Base-by-base conservation (phyloP, 2,329 filamentous ascomycete species). In the Rutstroemia sydowiana region DNA sequence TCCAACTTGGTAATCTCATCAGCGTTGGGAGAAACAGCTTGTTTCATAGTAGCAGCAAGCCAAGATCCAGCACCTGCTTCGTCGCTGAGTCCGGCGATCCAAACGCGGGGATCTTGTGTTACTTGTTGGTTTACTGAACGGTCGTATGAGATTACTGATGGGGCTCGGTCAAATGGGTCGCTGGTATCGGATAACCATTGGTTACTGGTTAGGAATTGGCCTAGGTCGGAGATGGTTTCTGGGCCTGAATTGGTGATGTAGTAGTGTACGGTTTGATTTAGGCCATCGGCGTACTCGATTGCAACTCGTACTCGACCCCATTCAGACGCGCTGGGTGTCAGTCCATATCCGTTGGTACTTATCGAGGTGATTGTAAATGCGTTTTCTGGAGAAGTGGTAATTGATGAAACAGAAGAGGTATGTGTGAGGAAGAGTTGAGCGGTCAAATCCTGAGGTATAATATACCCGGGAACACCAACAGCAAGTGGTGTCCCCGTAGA, bases 41-140 rank as follows among this genome's bases (percentile, higher is more conserved):
- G 75, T 64, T 83, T 82, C 66, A 78, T 72, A 2, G 72, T 66
- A 0, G 76, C 74, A 0, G 78, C 76, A 0, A 81, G 70, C 55
- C 74, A 81, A 0, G 77, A 73, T 1, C 78, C 78, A 0, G 75
- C 75, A 1, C 79, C 79, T 0, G 70, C 79, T 64, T 83, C 79
- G 52, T 82, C 79, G 51, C 77, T 81, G 0, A 83, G 68, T 0
- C 79, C 79, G 0, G 78, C 72, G 4, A 82, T 74, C 79, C 79
- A 82, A 6, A 73, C 77, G 1, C 79, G 71, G 1, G 68, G 52
- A 31, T 77, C 73, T 46, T 76, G 74, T 28, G 66, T 63, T 3
- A 77, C 73, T 21, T 71, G 69, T 7, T 66, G 57, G 5, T 64
- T 62, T 2, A 57, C 71, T 64, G 72, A 78, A 61, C 66, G 74